Base-by-base conservation (phyloP, 2,329 filamentous ascomycete genomes). In the Didymella glomerata region DNA sequence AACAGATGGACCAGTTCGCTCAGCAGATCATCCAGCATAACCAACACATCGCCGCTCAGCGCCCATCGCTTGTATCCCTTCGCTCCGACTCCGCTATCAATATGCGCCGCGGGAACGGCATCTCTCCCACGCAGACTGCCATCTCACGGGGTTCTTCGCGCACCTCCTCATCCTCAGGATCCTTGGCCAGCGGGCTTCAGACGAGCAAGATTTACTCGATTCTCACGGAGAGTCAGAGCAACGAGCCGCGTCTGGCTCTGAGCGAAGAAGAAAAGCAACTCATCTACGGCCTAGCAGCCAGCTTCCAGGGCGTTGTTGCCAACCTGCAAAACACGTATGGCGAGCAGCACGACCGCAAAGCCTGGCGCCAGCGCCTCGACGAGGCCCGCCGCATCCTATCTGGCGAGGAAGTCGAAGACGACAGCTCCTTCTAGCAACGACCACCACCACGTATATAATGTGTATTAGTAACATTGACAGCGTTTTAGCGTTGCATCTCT, bases 331-430 rank as follows among this genome's bases (percentile, higher is more conserved):
- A 72, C 61, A 77, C 72, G 48, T 61, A 79, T 73, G 51, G 82
- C 79, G 55, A 83, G 83, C 70, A 75, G 36, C 78, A 85, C 61
- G 85, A 91, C 66, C 84, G 83, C 48, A 82, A 88, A 54, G 82
- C 89, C 59, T 87, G 90, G 75, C 83, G 92, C 60, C 82, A 90
- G 63, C 84, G 90, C 65, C 83, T 97, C 49, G 91, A 96, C 65
- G 86, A 87, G 51, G 93, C 92, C 5, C 86, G 88, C 60, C 83
- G 86, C 51, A 84, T 91, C 3, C 80, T 96, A 28, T 91, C 94
- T 65, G 91, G 91, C 5, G 79, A 88, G 60, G 69, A 69, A n/a
- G 27, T 61, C 3, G 79, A 88, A 59, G 67, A 69, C 27, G 69
- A 71, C 34, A 59, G 65, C 27, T 65, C 69, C 8, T 73, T 73